These are phyloP conservation scores for Stephania yunnanensis DNA, from an alignment of 164 flowering plant species.

Conservation along the genomic window DNA sequence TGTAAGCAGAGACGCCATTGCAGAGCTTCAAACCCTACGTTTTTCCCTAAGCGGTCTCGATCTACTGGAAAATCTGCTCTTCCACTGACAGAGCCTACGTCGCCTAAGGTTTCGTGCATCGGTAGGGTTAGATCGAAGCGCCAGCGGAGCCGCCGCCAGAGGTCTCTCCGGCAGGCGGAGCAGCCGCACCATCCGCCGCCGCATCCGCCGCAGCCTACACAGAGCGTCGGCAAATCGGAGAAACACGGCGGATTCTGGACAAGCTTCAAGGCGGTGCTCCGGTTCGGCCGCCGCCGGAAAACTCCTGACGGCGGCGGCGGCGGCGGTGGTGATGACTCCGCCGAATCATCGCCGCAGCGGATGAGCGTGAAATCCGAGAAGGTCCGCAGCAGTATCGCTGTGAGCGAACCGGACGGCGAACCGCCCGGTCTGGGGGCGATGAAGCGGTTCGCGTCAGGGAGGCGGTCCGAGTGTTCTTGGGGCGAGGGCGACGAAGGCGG, in stretches of 20 bases:
- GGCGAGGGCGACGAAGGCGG: not conserved
- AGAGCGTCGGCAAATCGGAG: not conserved
- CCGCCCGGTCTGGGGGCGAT: constrained; percentile 54
- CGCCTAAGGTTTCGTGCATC: constrained; percentile 35
- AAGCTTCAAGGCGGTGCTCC: constrained; percentile 12
- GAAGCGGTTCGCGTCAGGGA: constrained; percentile 63
- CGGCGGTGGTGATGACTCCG: constrained; percentile 5
- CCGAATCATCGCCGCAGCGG: constrained; percentile 20
- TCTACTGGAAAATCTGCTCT: constrained; percentile 10
- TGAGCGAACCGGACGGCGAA: constrained; percentile 19
- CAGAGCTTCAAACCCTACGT: constrained; percentile 9
- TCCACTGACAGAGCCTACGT: constrained; percentile 26
- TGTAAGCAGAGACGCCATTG: constrained; percentile 5
- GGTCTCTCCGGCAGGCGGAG: not conserved
- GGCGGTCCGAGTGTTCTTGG: constrained; percentile 34
- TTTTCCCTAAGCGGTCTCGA: constrained; percentile 23
- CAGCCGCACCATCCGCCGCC: not conserved
- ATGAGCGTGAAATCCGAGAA: constrained; percentile 13
- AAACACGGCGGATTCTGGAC: constrained; percentile 16
- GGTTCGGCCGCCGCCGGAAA: constrained; percentile 11
- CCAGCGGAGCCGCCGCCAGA: constrained; percentile 8
- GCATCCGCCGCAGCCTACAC: too few species aligned
- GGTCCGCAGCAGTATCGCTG: not conserved
- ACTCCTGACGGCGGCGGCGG: not conserved
- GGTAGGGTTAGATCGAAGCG: constrained; percentile 28